Evolutionary conservation across 768 basidiomycete species (phyloP), one percentile per base, ranked within the genome.

Genomic region (Leccinum longicurvipes): DNA sequence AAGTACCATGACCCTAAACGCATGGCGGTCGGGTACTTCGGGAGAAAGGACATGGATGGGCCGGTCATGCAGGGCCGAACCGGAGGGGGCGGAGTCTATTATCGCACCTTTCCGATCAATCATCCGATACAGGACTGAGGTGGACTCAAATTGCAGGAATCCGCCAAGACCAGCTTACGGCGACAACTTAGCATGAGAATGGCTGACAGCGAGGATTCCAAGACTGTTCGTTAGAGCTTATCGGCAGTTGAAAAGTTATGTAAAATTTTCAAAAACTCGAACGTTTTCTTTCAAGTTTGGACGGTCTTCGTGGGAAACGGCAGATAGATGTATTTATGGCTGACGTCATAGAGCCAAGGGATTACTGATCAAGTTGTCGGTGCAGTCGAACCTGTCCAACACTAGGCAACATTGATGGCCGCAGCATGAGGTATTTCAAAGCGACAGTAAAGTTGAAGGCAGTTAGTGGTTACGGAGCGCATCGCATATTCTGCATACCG

Each of bases 391-490:
- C 61, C 61, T 54, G 51, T 48, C 48, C 45, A 32, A 41, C 12
- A 46, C 6, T 31, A 41, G 23, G 82, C 83, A 28, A 81, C 84
- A 66, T 85, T 84, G 61, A 87, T 77, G 1, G 81, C 83, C 9
- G 85, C 85, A 24, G 84, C 55, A 82, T 64, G 32, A 86, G 70
- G 63, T 86, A 84, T 66, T 84, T 87, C 60, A 48, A 58, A 11
- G 54, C 57, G 45, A 67, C 60, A 15, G 81, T 85, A 67, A 87
- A 87, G 19, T 85, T 86, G 42, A 87, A 75, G 25, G 84, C 84
- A 46, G 85, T 84, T 7, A 17, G 17, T 9, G 66, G 86, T 85
- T 27, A 42, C 41, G 6, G 12, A 42, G 21, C 12, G 8, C 12
- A 21, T 42, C 41, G 41, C 41, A 42, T 6, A 21, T 6, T 11